These are phyloP conservation scores for Xylariaceae sp. DNA, from an alignment of 2,329 filamentous ascomycete genomes.

Conservation along the genomic window DNA sequence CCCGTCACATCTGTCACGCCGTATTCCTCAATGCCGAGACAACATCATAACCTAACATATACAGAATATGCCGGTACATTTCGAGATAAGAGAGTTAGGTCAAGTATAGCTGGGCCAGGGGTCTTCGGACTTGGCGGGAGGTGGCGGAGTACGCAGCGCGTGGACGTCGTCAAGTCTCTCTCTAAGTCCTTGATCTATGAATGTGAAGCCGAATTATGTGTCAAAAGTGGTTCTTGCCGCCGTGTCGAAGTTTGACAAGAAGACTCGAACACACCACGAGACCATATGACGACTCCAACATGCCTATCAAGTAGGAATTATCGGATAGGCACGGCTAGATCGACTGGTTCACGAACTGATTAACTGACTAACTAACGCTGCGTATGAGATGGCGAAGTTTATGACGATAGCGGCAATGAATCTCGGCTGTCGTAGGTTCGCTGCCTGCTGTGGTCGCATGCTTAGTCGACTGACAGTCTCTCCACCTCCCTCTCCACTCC, in stretches of 20 bases:
- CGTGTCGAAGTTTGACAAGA: background rate
- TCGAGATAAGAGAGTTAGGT: no score
- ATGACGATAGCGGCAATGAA: constrained; percentile 2
- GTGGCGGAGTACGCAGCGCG: constrained; percentile 18
- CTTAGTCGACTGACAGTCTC: no score
- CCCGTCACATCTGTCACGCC: no score
- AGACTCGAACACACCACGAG: constrained; percentile 5
- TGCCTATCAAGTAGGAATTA: background rate
- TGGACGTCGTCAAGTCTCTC: constrained; percentile 3
- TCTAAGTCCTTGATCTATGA: background rate
- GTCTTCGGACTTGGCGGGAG: constrained; percentile 15
- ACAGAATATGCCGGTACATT: background rate
- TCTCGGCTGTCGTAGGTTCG: constrained; percentile 3
- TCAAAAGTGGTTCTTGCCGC: background rate
- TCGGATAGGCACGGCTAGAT: constrained; percentile 17
- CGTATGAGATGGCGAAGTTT: background rate
- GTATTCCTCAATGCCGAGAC: no score
- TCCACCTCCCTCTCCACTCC: no score
- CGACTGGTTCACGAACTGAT: background rate
- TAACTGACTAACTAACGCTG: background rate
- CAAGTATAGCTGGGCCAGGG: no score
- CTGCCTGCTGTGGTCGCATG: constrained; percentile 1
- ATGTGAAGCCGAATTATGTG: constrained; percentile 4
- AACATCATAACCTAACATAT: background rate
- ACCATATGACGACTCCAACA: background rate